phyloP scores from a whole-genome alignment of 495 filamentous ascomycete genomes.

The Emericellopsis terricola region DNA sequence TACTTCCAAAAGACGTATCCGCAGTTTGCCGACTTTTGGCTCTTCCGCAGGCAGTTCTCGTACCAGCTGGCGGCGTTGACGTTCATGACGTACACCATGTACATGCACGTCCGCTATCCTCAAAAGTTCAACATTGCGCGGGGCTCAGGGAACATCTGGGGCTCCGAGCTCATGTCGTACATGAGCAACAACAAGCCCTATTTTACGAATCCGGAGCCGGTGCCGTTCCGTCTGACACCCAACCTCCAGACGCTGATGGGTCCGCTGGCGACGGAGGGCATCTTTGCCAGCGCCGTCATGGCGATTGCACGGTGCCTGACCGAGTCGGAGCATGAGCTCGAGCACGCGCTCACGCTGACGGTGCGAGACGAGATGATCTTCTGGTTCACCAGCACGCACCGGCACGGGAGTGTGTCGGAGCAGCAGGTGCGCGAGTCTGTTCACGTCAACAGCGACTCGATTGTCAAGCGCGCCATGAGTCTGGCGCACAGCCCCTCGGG shows the following conservation, averaged over 20 bases:
- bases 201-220: slow-evolving; percentile 87
- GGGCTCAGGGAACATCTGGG: slow-evolving; percentile 85
- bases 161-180: slow-evolving; percentile 73
- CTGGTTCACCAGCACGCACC: slow-evolving; percentile 78
- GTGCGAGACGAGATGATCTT: slow-evolving; percentile 96
- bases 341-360: slow-evolving; percentile 82
- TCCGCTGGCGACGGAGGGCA: slow-evolving; percentile 84
- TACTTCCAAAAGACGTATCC: slow-evolving; percentile 85
- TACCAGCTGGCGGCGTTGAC: slow-evolving; percentile 93
- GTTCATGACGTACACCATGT: slow-evolving; percentile 97
- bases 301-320: slow-evolving; percentile 88
- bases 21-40: slow-evolving; percentile 86
- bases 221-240: slow-evolving; percentile 92
- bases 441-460: slow-evolving; percentile 69
- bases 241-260: slow-evolving; percentile 93
- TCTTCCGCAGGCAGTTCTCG: slow-evolving; percentile 89
- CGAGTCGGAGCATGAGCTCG: slow-evolving; percentile 79
- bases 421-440: slow-evolving; percentile 70
- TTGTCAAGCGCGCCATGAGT: slow-evolving; percentile 74
- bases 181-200: slow-evolving; percentile 65
- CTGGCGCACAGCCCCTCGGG: slow-evolving; percentile 45
- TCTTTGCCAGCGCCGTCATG: slow-evolving; percentile 84
- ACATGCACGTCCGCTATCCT: slow-evolving; percentile 85
- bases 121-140: slow-evolving; percentile 88
- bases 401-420: slow-evolving; percentile 37